Evolutionary conservation across 805 yeast genomes (phyloP), one percentile per base, ranked within the genome.

Genomic region (Suhomyces canberraensis): DNA sequence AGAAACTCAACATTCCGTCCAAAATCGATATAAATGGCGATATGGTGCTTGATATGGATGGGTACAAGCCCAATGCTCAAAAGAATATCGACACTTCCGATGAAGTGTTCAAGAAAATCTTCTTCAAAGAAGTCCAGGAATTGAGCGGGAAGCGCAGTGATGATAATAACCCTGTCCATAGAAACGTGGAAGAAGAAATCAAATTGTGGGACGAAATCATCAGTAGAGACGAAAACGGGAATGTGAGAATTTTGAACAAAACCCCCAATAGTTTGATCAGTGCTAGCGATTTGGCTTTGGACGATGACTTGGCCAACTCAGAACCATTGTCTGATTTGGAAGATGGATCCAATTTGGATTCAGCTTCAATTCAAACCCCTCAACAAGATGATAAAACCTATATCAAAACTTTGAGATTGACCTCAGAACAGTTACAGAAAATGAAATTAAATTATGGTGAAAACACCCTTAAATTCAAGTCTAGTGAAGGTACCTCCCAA

Each of bases 21-120:
- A 86, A 81, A 47, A 75, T 90, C 25, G 95, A 86, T 44, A 81
- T 83, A 43, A 85, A 87, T 51, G 98, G 98, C 9, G 96, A 89
- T 54, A 71, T 93, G 48, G 76, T 89, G 28, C 65, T 93, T 30
- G 98, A 93, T 62, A 87, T 91, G 81, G 95, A 89, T 50, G 98
- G 98, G 13, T 93, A 93, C 63, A 91, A 90, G 61, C 84, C 95
- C 22, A 88, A 82, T 50, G 54, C 69, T 11, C 84, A 81, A 35
- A 79, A 81, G 47, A 87, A 83, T 56, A 77, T 84, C 27, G 80
- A 81, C 34, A 80, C 78, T 47, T 78, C 95, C 0, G 96, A 89
- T 55, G 80, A 80, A 34, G 65, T 84, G 25, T 76, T 93, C 41
- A 79, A 79, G 48, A 80, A 82, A 47, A 68, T 90, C 28, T 68